A percentile compares a stretch with the other conserved stretches of the same genome.
Conservation (phyloP, 495 filamentous ascomycete genomes). For the Penicillium dipodomyicola region DNA sequence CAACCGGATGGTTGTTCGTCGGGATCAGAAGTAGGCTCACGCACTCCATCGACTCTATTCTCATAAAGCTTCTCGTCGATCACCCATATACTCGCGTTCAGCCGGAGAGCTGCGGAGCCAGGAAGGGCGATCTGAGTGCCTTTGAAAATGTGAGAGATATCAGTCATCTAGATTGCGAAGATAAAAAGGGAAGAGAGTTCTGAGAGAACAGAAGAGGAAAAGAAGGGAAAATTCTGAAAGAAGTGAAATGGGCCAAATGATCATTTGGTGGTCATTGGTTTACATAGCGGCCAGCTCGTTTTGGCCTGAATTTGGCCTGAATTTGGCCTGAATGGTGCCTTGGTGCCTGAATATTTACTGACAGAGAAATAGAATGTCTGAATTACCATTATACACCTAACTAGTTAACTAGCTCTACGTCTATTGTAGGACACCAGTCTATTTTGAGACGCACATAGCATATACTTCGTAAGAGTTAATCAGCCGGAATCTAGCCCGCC, state of each 20-base stretch:
- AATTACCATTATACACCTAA: too few species aligned
- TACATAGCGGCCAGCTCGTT: too few species aligned
- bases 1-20: slow-evolving; percentile 3
- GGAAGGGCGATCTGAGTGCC: slow-evolving; percentile 6
- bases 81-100: slow-evolving; percentile 7
- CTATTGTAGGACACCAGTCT: too few species aligned
- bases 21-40: slow-evolving; percentile 5
- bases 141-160: slow-evolving; percentile 7
- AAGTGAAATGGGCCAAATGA: background rate
- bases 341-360: too few species aligned
- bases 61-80: slow-evolving; percentile 8
- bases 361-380: too few species aligned
- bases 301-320: too few species aligned
- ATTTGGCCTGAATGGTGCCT: too few species aligned
- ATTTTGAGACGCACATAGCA: too few species aligned
- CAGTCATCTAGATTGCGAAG: slow-evolving; percentile 4
- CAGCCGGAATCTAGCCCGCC: too few species aligned
- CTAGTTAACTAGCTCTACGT: too few species aligned
- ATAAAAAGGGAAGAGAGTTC: slow-evolving; percentile 2
- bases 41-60: slow-evolving; percentile 6
- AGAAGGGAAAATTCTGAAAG: slow-evolving; percentile 2
- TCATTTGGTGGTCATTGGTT: too few species aligned
- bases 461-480: too few species aligned
- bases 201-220: slow-evolving; percentile 4
- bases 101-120: slow-evolving; percentile 1